Conservation (phyloP, 2,329 filamentous ascomycete species). For the Aspergillus sergii region DNA sequence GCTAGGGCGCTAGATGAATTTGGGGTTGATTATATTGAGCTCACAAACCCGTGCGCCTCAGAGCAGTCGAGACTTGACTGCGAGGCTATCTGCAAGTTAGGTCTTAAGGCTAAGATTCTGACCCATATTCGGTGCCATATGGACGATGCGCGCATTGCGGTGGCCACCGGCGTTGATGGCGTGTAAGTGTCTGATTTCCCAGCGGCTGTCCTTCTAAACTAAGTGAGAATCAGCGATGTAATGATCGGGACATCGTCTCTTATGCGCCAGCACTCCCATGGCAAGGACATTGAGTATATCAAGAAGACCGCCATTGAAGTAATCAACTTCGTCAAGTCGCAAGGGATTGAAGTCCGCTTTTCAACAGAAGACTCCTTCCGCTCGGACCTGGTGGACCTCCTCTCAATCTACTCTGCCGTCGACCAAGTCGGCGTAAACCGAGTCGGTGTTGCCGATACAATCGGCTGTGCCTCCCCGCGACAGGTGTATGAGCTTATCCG, state of each 20-base stretch:
- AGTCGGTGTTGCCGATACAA: conserved; percentile 90
- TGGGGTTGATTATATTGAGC: conserved; percentile 88
- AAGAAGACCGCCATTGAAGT: conserved; percentile 83
- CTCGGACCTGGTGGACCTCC: conserved; percentile 79
- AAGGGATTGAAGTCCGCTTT: conserved; percentile 77
- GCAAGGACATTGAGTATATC: conserved; percentile 88
- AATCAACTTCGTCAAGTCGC: conserved; percentile 82
- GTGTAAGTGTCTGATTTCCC: conserved; percentile 53
- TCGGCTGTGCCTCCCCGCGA: conserved; percentile 78
- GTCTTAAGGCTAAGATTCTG: conserved; percentile 71
- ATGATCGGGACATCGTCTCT: conserved; percentile 86
- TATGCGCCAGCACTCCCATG: conserved; percentile 81
- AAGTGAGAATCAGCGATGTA: conserved; percentile 56
- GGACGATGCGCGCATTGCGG: conserved; percentile 79
- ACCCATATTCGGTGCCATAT: conserved; percentile 82
- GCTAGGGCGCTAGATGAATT: conserved; percentile 75
- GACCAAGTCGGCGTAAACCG: conserved; percentile 83
- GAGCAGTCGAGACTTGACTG: conserved; percentile 85
- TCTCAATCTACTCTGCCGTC: conserved; percentile 81
- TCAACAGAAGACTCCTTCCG: conserved; percentile 86
- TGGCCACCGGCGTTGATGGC: conserved; percentile 81
- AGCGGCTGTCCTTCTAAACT: neutral
- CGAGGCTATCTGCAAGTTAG: conserved; percentile 90
- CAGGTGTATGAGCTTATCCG: conserved; percentile 88
- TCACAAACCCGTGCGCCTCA: conserved; percentile 82